Evolutionary conservation across 2,329 filamentous ascomycete genomes (phyloP).

Genomic region (Aspergillus brunneoviolaceus): DNA sequence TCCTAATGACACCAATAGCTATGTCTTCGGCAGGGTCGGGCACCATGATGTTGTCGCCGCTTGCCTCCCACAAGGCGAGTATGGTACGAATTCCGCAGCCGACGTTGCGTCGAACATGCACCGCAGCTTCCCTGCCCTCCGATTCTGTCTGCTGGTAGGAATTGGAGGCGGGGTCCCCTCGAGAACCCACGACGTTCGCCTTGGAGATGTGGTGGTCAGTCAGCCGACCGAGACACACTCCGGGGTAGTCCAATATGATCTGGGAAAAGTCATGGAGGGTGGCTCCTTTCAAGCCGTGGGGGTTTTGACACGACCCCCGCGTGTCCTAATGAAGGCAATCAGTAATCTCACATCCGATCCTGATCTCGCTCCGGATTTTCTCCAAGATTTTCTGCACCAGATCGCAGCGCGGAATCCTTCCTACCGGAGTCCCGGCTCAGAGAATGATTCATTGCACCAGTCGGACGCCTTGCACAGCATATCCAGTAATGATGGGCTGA

Average conservation of each 20-base stretch:
- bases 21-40: no score
- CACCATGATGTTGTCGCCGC: no score
- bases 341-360: background rate
- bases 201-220: slow-evolving; percentile 33
- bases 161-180: slow-evolving; percentile 28
- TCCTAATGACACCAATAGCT: no score
- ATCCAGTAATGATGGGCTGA: no score
- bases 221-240: slow-evolving; percentile 14
- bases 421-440: background rate
- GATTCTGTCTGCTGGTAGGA: no score
- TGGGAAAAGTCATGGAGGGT: slow-evolving; percentile 21
- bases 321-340: slow-evolving; percentile 19
- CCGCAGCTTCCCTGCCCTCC: no score
- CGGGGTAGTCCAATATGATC: slow-evolving; percentile 35
- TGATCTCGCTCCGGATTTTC: background rate
- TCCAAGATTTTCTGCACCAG: background rate
- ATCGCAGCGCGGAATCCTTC: background rate
- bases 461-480: background rate
- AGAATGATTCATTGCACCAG: background rate
- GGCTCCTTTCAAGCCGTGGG: slow-evolving; percentile 22
- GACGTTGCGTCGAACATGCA: no score
- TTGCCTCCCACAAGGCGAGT: no score
- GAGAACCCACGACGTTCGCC: slow-evolving; percentile 23
- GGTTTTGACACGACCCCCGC: slow-evolving; percentile 15
- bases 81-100: no score